Base-by-base conservation (phyloP, 2,329 filamentous ascomycete genomes). In the Curvularia spicifera region DNA sequence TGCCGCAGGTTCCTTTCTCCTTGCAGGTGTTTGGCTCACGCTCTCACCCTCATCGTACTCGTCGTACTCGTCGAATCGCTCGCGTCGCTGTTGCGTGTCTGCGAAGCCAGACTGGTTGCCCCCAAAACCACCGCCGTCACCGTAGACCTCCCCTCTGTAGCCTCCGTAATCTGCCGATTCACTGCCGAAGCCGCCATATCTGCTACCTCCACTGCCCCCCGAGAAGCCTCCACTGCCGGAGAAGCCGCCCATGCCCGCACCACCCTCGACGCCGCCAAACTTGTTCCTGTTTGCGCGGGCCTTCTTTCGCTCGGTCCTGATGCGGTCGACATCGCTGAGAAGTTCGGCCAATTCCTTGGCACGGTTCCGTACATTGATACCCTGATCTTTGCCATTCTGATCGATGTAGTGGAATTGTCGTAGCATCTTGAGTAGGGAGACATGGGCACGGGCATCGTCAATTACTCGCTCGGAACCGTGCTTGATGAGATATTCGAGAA, bases 371-470 rank as follows among this genome's bases (percentile, higher is more conserved):
- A 99, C 95, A 74, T 99, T 99, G 78, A 99, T 87, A 60, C 95
- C 95, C 78, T 99, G 95, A 75, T 99, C 95, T 79, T 99, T 99
- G 77, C 95, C 95, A 78, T 98, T 98, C 75, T 87, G 84, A 74
- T 99, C 87, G 78, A 99, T 98, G 79, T 84, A 99, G 80, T 99
- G 95, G 79, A 99, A 99, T 77, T 99, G 95, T 57, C 93, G 91
- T 55, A 99, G 86, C 95, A 99, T 99, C 80, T 97, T 97, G 59
- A 99, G 85, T 9, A 98, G 87, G 15, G 94, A 96, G 61, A 99
- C 87, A 77, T 99, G 95, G 57, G 93, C 93, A 69, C 95, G 88
- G 57, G 95, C 95, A 79, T 99, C 95, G 78, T 99, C 95, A 65
- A 99, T 94, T 37, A 99, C 95, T 53, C 95, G 87, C 78, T 99